Evolutionary conservation across 31 red algal genomes (phyloP).

Genomic region (Porphyra umbilicalis): DNA sequence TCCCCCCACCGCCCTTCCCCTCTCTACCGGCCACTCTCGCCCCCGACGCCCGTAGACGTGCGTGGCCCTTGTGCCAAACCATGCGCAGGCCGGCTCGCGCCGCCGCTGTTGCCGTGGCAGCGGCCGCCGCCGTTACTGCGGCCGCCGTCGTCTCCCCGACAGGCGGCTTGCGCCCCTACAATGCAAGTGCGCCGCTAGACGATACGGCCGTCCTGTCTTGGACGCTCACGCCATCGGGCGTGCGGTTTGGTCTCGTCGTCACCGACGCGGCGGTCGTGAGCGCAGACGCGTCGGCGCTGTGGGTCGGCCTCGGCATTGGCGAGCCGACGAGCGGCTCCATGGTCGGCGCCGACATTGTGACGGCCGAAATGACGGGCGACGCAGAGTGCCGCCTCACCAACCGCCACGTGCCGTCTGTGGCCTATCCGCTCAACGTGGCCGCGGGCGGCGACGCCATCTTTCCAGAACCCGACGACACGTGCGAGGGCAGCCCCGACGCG

Average conservation of each 20-base stretch:
- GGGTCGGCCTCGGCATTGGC: conserved; percentile 46
- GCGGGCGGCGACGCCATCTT: conserved; percentile 18
- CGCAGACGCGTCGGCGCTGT: not conserved
- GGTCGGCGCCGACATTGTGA: conserved; percentile 58
- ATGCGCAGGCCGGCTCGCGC: too few relatives aligned
- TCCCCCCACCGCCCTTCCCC: too few relatives aligned
- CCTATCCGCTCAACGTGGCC: conserved; percentile 20
- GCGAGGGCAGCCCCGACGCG: conserved; percentile 17
- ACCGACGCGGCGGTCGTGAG: not conserved
- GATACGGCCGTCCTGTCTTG: not conserved
- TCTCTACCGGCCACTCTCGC: too few relatives aligned
- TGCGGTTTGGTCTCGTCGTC: conserved; percentile 12
- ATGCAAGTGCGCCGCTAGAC: not conserved
- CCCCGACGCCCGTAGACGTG: too few relatives aligned
- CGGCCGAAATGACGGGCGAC: conserved; percentile 25
- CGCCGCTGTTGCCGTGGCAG: too few relatives aligned
- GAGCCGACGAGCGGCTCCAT: conserved; percentile 54
- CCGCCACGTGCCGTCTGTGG: conserved; percentile 55
- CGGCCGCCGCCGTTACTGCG: not conserved
- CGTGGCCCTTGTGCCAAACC: too few relatives aligned
- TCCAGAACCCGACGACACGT: conserved; percentile 34
- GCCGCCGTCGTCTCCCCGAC: not conserved
- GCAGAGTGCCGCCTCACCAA: conserved; percentile 20
- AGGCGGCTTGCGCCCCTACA: not conserved
- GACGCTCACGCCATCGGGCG: not conserved